These are phyloP conservation scores for Loxodes magnus DNA, from an alignment of 73 alveolate species.

Conservation along the genomic window DNA sequence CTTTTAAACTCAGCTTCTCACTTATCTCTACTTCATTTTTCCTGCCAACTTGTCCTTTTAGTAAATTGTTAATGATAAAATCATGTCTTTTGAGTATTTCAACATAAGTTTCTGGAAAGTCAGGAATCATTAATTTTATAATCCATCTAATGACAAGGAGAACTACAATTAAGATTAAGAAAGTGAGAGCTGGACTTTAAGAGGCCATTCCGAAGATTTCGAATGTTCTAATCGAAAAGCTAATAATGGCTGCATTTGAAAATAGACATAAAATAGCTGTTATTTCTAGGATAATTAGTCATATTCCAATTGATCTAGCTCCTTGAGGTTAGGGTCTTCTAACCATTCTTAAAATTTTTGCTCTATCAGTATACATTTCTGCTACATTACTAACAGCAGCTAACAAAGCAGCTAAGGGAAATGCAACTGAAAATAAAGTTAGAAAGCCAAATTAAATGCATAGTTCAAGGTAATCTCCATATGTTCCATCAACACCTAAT, in stretches of 20 bases:
- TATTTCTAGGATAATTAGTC: constrained; percentile 24
- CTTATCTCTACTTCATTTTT: too few species aligned
- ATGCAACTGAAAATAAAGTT: constrained; percentile 33
- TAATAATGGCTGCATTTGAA: constrained; percentile 27
- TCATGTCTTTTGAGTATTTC: not conserved
- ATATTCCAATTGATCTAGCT: constrained; percentile 33
- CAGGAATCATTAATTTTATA: not conserved
- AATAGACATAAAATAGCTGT: constrained; percentile 21
- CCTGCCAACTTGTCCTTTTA: constrained; percentile 10
- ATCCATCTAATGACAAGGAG: not conserved
- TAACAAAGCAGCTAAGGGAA: constrained; percentile 26
- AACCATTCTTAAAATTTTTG: constrained; percentile 14
- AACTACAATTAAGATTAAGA: not conserved
- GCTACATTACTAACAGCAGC: constrained; percentile 21
- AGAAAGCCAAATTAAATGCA: constrained; percentile 23
- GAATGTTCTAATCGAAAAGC: constrained; percentile 8
- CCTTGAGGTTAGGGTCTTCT: constrained; percentile 45
- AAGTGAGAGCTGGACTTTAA: not conserved
- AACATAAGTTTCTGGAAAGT: not conserved
- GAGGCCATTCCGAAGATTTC: not conserved
- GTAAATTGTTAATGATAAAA: not conserved
- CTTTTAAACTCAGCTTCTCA: too few species aligned
- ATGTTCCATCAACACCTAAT: constrained; percentile 43
- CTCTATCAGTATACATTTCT: constrained; percentile 27
- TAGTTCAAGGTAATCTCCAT: constrained; percentile 35